phyloP scores from a whole-genome alignment of 129 eudicot species.

The Ambrosia artemisiifolia region DNA sequence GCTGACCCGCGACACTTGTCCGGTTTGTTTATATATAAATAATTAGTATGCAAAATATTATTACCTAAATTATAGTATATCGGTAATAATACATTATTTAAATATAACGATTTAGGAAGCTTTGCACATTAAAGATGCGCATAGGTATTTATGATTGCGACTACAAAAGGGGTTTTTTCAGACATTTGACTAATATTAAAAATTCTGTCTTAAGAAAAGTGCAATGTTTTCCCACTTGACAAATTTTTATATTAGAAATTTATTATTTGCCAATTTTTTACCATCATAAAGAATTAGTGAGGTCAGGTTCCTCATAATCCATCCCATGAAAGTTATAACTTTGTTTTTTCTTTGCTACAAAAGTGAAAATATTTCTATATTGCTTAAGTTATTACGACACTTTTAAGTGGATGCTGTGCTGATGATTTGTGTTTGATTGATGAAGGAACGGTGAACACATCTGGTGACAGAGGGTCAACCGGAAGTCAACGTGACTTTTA shows the following conservation, averaged over 20 bases:
- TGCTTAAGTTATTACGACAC: neutral
- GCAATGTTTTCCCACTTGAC: neutral
- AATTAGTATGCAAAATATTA: neutral
- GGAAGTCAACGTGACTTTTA: slow-evolving; percentile 38
- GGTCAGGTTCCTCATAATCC: too few species aligned
- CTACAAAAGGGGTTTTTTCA: neutral
- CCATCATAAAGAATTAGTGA: too few species aligned
- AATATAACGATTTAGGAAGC: neutral
- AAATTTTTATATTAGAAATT: neutral
- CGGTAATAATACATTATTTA: neutral
- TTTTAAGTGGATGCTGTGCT: neutral
- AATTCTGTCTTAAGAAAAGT: neutral
- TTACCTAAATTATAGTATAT: neutral
- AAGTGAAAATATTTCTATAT: too few species aligned
- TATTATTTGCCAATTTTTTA: neutral
- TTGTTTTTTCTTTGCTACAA: too few species aligned
- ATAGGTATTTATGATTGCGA: neutral
- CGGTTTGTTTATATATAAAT: neutral
- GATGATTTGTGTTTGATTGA: neutral
- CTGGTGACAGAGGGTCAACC: slow-evolving; percentile 17
- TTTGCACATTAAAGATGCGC: neutral
- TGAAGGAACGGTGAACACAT: slow-evolving; percentile 41
- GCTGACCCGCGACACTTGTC: neutral
- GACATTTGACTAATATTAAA: neutral
- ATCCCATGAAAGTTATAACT: too few species aligned